Percentiles rank a stretch among this genome's conserved stretches.
Evolutionary conservation across 441 rosid species (phyloP).

Genomic region (Gossypium schwendimanii): DNA sequence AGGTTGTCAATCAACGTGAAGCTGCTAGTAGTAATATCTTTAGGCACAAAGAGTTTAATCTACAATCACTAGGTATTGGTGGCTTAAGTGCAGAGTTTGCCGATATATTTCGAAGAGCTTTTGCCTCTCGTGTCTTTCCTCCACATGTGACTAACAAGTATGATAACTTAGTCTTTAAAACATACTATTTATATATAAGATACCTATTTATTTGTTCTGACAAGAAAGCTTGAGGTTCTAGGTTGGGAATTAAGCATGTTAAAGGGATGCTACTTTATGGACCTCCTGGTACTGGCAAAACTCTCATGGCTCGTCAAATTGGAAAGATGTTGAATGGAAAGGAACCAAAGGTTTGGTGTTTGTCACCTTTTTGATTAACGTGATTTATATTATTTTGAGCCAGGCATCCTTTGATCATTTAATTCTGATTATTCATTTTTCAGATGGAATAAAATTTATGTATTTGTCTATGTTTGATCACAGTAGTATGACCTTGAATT

Average conservation of each 20-base stretch:
- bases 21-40: slow-evolving; percentile 94
- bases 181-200: neutral
- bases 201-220: slow-evolving; percentile 4
- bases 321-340: slow-evolving; percentile 97
- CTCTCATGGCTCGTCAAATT: slow-evolving; percentile 97
- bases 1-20: slow-evolving; percentile 96
- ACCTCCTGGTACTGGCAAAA: slow-evolving; percentile 98
- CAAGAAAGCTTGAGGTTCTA: slow-evolving; percentile 32
- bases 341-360: slow-evolving; percentile 80
- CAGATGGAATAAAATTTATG: neutral
- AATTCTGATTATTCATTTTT: slow-evolving; percentile 1
- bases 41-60: slow-evolving; percentile 92
- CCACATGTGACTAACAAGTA: slow-evolving; percentile 87
- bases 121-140: slow-evolving; percentile 93
- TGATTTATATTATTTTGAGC: slow-evolving; percentile 7
- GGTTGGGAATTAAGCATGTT: slow-evolving; percentile 95
- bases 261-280: slow-evolving; percentile 98
- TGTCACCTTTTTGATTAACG: neutral
- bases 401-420: slow-evolving; percentile 5
- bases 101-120: slow-evolving; percentile 96
- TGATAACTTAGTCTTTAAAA: slow-evolving; percentile 16
- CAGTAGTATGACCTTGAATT: neutral
- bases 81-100: slow-evolving; percentile 96
- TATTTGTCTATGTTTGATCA: neutral
- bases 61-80: slow-evolving; percentile 87